These are phyloP conservation scores for Annulohypoxylon truncatum DNA, from an alignment of 2,329 filamentous ascomycete genomes.

Conservation along the genomic window DNA sequence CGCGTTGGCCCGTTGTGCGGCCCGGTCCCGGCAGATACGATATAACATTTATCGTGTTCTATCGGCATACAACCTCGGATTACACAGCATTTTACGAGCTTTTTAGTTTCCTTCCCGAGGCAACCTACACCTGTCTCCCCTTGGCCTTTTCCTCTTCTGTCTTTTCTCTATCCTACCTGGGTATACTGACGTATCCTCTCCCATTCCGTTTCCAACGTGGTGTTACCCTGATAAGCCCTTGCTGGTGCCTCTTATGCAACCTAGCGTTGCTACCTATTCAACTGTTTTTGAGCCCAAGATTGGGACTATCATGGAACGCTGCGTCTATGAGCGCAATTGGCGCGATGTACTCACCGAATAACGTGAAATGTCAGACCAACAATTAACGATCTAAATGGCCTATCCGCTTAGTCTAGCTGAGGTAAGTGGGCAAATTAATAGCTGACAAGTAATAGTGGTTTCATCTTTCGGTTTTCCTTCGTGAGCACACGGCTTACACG, in stretches of 20 bases:
- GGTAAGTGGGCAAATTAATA: slow-evolving; percentile 31
- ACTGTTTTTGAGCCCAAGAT: slow-evolving; percentile 20
- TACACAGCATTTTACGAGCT: slow-evolving; percentile 42
- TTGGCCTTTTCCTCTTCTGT: slow-evolving; percentile 6
- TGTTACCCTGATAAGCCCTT: slow-evolving; percentile 23
- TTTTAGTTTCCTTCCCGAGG: slow-evolving; percentile 33
- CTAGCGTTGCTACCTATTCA: slow-evolving; percentile 23
- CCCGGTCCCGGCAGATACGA: slow-evolving; percentile 40
- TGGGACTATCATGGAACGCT: slow-evolving; percentile 35
- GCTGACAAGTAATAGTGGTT: slow-evolving; percentile 31
- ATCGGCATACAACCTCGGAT: slow-evolving; percentile 34
- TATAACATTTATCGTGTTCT: slow-evolving; percentile 19
- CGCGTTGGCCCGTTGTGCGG: slow-evolving; percentile 42
- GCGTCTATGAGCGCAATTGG: slow-evolving; percentile 34
- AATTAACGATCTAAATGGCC: slow-evolving; percentile 2
- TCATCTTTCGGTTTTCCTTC: slow-evolving; percentile 10
- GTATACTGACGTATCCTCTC: slow-evolving; percentile 10
- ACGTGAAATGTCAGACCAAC: slow-evolving; percentile 30
- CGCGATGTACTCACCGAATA: slow-evolving; percentile 32
- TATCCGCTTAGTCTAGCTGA: slow-evolving; percentile 16
- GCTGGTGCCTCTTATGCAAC: slow-evolving; percentile 27
- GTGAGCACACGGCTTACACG: slow-evolving; percentile 24
- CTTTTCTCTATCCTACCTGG: slow-evolving; percentile 21
- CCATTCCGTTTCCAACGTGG: slow-evolving; percentile 27
- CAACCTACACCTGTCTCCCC: slow-evolving; percentile 31